phyloP scores from a whole-genome alignment of 495 filamentous ascomycete genomes.

The Niebla homalea region DNA sequence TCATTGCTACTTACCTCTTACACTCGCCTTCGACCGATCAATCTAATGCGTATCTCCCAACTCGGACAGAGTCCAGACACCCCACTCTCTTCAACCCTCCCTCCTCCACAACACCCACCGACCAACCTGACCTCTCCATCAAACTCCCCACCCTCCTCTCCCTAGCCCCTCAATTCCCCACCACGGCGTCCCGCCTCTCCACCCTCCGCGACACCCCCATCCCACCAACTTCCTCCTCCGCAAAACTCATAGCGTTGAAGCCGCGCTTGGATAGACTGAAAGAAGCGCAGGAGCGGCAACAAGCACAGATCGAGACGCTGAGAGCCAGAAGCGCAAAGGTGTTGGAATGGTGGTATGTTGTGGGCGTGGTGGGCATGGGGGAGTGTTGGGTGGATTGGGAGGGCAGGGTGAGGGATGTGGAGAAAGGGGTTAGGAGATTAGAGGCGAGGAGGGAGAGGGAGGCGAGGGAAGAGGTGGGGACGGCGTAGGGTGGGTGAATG shows the following conservation, averaged over 20 bases:
- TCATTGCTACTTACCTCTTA: background rate
- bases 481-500: too few species aligned
- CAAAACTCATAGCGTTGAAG: conserved; percentile 50
- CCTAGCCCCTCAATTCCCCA: conserved; percentile 58
- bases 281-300: conserved; percentile 54
- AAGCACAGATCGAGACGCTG: conserved; percentile 56
- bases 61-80: conserved; percentile 36
- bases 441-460: conserved; percentile 35
- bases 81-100: conserved; percentile 43
- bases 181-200: conserved; percentile 66
- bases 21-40: background rate
- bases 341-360: conserved; percentile 72
- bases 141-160: conserved; percentile 56
- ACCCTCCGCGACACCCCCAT: conserved; percentile 66
- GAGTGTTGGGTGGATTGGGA: conserved; percentile 67
- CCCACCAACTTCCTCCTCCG: conserved; percentile 53
- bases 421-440: conserved; percentile 46
- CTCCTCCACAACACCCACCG: background rate
- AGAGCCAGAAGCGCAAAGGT: conserved; percentile 55
- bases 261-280: conserved; percentile 59
- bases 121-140: conserved; percentile 30
- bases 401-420: conserved; percentile 50
- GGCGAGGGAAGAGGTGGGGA: conserved; percentile 21
- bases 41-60: background rate
- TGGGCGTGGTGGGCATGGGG: conserved; percentile 51